Evolutionary conservation across 2,329 filamentous ascomycete genomes (phyloP).

Genomic region (Calonectria hawksworthii): DNA sequence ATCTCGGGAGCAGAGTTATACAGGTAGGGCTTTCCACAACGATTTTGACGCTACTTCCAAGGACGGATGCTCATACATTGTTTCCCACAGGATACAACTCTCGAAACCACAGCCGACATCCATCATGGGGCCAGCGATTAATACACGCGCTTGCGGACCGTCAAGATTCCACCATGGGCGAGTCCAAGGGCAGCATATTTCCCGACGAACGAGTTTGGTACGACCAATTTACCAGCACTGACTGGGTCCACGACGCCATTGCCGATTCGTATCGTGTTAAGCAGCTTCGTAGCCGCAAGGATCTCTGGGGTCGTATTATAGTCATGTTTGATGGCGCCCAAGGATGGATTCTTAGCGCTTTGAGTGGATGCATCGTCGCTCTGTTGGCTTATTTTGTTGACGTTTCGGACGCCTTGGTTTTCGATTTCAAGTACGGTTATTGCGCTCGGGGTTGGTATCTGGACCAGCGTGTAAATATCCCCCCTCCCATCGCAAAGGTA

Average conservation of each 20-base stretch:
- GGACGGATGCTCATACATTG: slow-evolving; percentile 22
- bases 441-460: slow-evolving; percentile 80
- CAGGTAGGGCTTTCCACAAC: slow-evolving; percentile 48
- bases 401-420: slow-evolving; percentile 86
- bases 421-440: slow-evolving; percentile 93
- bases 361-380: slow-evolving; percentile 90
- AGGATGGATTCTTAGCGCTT: slow-evolving; percentile 92
- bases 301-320: slow-evolving; percentile 83
- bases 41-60: neutral
- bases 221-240: slow-evolving; percentile 96
- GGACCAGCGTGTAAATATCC: slow-evolving; percentile 72
- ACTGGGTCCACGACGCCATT: slow-evolving; percentile 98
- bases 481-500: neutral
- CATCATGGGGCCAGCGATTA: slow-evolving; percentile 73
- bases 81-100: slow-evolving; percentile 52
- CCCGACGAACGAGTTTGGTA: slow-evolving; percentile 96
- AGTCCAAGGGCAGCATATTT: slow-evolving; percentile 76
- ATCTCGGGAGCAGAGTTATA: slow-evolving; percentile 60
- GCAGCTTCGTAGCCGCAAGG: slow-evolving; percentile 83
- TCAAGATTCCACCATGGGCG: slow-evolving; percentile 67
- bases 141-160: slow-evolving; percentile 72
- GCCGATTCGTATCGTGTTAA: slow-evolving; percentile 93
- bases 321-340: slow-evolving; percentile 88
- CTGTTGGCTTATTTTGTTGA: slow-evolving; percentile 90
- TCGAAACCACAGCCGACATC: slow-evolving; percentile 69